These are phyloP conservation scores for Leccinum obscurum DNA, from an alignment of 768 basidiomycete species.

Conservation along the genomic window DNA sequence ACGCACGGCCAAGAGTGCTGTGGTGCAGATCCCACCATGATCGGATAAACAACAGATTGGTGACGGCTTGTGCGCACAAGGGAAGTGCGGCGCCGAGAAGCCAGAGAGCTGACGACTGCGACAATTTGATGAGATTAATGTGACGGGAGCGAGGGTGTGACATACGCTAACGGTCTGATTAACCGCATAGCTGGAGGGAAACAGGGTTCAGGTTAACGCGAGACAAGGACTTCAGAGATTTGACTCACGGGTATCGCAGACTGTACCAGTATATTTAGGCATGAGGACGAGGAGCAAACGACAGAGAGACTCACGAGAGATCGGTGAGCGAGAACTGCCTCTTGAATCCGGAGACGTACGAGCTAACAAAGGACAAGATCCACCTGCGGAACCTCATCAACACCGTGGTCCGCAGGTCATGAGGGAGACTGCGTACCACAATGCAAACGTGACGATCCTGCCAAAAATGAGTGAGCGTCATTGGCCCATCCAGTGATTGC, in stretches of 20 bases:
- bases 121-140: neutral
- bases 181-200: too few species aligned
- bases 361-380: constrained; percentile 56
- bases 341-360: constrained; percentile 61
- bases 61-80: constrained; percentile 56
- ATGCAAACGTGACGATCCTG: constrained; percentile 64
- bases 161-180: too few species aligned
- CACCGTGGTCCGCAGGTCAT: neutral
- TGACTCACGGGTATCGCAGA: too few species aligned
- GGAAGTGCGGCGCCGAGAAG: constrained; percentile 57
- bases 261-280: constrained; percentile 14
- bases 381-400: constrained; percentile 40
- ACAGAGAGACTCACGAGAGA: constrained; percentile 53
- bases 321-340: constrained; percentile 79
- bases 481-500: constrained; percentile 11
- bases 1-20: constrained; percentile 38
- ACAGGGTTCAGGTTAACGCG: too few species aligned
- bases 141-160: too few species aligned
- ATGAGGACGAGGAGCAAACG: neutral
- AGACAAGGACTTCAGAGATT: too few species aligned
- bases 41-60: constrained; percentile 72
- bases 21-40: constrained; percentile 90
- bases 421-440: constrained; percentile 50
- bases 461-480: neutral
- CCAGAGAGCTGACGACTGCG: constrained; percentile 41